These are phyloP conservation scores for Austropuccinia psidii DNA, from an alignment of 1,284 basidiomycete species.

Conservation along the genomic window DNA sequence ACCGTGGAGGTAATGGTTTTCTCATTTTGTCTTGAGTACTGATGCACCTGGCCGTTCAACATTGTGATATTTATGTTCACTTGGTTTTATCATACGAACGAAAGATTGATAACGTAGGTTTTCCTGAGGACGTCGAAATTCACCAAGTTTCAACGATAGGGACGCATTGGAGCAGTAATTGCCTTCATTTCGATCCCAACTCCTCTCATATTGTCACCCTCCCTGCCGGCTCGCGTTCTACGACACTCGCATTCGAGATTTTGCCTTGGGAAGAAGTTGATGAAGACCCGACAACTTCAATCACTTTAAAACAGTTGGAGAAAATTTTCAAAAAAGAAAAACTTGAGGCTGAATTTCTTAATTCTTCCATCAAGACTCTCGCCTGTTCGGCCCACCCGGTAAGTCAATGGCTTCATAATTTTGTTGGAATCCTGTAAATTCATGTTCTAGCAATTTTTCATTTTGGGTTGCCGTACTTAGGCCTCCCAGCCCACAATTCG, in stretches of 20 bases:
- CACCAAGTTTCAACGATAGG: conserved; percentile 25
- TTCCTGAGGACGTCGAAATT: conserved; percentile 29
- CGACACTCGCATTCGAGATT: conserved; percentile 6
- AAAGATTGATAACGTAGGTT: conserved; percentile 13
- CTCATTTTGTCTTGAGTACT: neutral
- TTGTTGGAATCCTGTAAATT: neutral
- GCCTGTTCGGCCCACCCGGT: conserved; percentile 10
- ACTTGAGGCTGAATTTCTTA: neutral
- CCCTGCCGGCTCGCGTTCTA: neutral
- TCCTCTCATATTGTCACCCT: neutral
- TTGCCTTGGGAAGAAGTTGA: neutral
- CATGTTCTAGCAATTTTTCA: neutral
- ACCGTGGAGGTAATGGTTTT: conserved; percentile 51
- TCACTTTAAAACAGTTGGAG: conserved; percentile 2
- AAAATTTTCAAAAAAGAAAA: conserved; percentile 14
- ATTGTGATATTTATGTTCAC: neutral
- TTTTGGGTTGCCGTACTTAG: neutral
- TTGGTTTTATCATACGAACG: neutral
- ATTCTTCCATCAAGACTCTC: neutral
- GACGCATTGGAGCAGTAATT: conserved; percentile 19
- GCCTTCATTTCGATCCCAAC: neutral
- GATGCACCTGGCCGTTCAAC: neutral
- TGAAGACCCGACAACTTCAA: neutral
- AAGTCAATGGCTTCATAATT: neutral
- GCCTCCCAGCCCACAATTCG: conserved; percentile 38